Percentiles rank a stretch among this genome's conserved stretches.
phyloP scores from a whole-genome alignment of 2,329 filamentous ascomycete species.

The Cadophora malorum region DNA sequence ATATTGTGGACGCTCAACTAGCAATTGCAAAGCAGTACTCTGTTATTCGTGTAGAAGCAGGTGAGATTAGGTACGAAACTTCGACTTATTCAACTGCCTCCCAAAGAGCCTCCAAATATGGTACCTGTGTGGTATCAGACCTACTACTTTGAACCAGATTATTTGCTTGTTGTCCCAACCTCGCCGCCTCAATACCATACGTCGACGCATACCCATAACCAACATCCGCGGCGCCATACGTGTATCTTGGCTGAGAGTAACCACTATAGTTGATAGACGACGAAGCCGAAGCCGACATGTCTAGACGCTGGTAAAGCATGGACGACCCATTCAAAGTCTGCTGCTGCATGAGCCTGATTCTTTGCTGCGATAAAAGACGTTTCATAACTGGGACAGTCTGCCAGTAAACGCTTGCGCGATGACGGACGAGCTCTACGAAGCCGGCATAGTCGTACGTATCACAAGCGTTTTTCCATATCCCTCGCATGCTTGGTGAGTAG shows the following conservation, averaged over 20 bases:
- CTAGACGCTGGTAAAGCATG: not conserved
- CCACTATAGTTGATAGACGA: conserved; percentile 1
- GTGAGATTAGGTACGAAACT: not conserved
- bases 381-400: not conserved
- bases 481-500: not conserved
- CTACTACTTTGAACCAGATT: not conserved
- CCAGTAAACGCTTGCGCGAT: not conserved
- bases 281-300: not conserved
- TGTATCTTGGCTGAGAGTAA: not conserved
- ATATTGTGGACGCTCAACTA: too few relatives aligned
- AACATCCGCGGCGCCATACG: not conserved
- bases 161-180: conserved; percentile 1
- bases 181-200: conserved; percentile 2
- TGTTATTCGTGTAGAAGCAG: too few relatives aligned
- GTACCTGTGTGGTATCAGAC: not conserved
- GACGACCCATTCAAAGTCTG: not conserved
- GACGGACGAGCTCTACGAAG: not conserved
- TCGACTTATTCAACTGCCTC: not conserved
- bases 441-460: not conserved
- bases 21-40: too few relatives aligned
- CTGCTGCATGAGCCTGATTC: conserved; percentile 2
- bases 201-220: conserved; percentile 1
- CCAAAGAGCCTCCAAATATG: not conserved
- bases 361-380: not conserved
- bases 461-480: not conserved